These are phyloP conservation scores for Phytophthora podocarpi DNA, from an alignment of 352 stramenopile species.

Conservation along the genomic window DNA sequence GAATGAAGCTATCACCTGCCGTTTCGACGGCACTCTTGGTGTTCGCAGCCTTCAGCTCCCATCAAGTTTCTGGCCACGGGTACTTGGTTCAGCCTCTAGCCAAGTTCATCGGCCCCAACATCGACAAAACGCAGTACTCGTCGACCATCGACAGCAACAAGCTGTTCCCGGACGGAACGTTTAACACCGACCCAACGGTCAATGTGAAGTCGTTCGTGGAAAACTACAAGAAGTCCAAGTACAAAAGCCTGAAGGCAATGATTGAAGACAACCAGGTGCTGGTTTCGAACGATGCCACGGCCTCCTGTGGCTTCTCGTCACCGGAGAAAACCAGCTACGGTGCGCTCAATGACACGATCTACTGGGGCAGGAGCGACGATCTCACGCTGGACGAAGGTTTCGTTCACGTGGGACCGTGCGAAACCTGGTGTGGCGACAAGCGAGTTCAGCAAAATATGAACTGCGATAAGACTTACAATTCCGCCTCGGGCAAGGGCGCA, in stretches of 20 bases:
- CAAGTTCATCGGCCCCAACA: constrained; percentile 38
- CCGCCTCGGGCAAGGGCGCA: constrained; percentile 24
- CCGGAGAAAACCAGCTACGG: constrained; percentile 40
- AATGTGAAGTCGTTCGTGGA: constrained; percentile 49
- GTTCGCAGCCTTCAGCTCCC: constrained; percentile 11
- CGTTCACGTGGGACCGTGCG: constrained; percentile 50
- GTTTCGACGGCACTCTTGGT: constrained; percentile 14
- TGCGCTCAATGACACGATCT: constrained; percentile 40
- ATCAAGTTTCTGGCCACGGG: constrained; percentile 36
- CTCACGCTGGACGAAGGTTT: constrained; percentile 39
- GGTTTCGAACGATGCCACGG: constrained; percentile 25
- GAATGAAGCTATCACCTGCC: constrained; percentile 14
- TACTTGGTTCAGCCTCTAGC: constrained; percentile 45
- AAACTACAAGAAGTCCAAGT: constrained; percentile 45
- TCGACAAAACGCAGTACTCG: constrained; percentile 50
- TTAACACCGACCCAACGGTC: constrained; percentile 33
- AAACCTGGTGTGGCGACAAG: constrained; percentile 50
- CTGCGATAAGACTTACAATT: constrained; percentile 40
- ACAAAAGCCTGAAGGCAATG: constrained; percentile 44
- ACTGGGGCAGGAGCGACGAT: constrained; percentile 43
- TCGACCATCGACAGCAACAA: constrained; percentile 47
- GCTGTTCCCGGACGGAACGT: constrained; percentile 38
- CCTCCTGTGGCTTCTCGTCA: constrained; percentile 48
- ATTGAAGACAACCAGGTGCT: constrained; percentile 45
- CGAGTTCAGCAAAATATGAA: constrained; percentile 42